phyloP scores from a whole-genome alignment of 1,139 yeast species.

The Geotrichum australiense region DNA sequence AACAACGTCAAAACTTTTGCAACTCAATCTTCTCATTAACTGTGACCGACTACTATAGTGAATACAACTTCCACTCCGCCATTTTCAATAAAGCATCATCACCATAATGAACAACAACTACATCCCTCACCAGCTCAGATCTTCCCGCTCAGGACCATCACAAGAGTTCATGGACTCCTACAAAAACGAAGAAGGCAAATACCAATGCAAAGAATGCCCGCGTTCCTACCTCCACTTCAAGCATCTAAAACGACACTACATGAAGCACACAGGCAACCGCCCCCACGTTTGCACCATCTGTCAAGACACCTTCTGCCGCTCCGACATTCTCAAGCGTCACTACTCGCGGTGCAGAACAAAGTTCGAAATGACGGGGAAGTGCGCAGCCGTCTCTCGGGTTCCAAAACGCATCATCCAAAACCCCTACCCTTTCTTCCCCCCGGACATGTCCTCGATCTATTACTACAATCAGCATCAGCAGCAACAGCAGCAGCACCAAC shows the following conservation, averaged over 20 bases:
- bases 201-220: constrained; percentile 21
- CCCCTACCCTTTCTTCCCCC: neutral
- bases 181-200: constrained; percentile 22
- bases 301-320: constrained; percentile 19
- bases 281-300: constrained; percentile 19
- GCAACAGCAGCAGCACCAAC: constrained; percentile 1
- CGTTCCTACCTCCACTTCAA: constrained; percentile 18
- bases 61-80: too few relatives aligned
- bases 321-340: constrained; percentile 19
- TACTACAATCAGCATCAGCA: neutral
- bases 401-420: constrained; percentile 20
- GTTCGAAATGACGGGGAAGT: constrained; percentile 21
- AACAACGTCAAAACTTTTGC: too few relatives aligned
- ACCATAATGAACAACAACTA: too few relatives aligned
- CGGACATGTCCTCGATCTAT: neutral
- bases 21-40: too few relatives aligned
- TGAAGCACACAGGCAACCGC: constrained; percentile 20
- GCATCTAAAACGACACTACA: constrained; percentile 19
- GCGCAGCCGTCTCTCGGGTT: constrained; percentile 22
- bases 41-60: too few relatives aligned
- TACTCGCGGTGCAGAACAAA: constrained; percentile 23
- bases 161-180: constrained; percentile 17
- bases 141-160: constrained; percentile 8
- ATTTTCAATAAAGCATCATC: too few relatives aligned
- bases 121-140: too few relatives aligned